A percentile compares a stretch with the other conserved stretches of the same genome.
Conservation (phyloP, 2,329 filamentous ascomycete species). For the Coleophoma crateriformis region DNA sequence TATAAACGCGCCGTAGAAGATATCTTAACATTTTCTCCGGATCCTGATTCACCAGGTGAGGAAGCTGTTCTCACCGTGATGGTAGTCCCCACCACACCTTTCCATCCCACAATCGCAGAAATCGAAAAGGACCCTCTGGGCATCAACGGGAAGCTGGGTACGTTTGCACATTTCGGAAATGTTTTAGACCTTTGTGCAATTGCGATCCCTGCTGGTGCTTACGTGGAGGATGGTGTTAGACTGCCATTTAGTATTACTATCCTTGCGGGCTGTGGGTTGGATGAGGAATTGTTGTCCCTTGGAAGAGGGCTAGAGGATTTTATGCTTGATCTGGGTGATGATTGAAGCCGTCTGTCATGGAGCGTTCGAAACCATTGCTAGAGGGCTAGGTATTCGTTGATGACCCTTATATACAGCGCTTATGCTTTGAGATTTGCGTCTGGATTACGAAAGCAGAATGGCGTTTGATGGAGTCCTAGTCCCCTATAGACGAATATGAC, state of each 20-base stretch:
- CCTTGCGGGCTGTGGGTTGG: constrained; percentile 32
- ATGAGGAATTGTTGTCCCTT: constrained; percentile 32
- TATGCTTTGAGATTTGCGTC: too few species aligned
- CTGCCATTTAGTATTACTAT: constrained; percentile 40
- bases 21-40: constrained; percentile 26
- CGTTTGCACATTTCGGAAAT: constrained; percentile 49
- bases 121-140: constrained; percentile 43
- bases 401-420: too few species aligned
- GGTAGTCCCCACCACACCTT: constrained; percentile 46
- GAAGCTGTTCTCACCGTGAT: constrained; percentile 31
- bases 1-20: constrained; percentile 35
- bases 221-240: constrained; percentile 12
- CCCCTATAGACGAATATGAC: too few species aligned
- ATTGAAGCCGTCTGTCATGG: background rate
- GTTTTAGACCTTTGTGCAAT: constrained; percentile 45
- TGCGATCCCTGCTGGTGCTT: constrained; percentile 22
- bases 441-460: too few species aligned
- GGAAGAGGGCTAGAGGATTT: constrained; percentile 22
- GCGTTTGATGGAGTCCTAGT: too few species aligned
- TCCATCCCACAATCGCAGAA: constrained; percentile 39
- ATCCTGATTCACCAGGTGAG: constrained; percentile 4
- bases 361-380: too few species aligned
- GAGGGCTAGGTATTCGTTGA: too few species aligned
- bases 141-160: constrained; percentile 40
- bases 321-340: constrained; percentile 11